A percentile compares a stretch with the other conserved stretches of the same genome.
Evolutionary conservation across 1,139 yeast species (phyloP).

Genomic region (Geotrichum aggregatum): DNA sequence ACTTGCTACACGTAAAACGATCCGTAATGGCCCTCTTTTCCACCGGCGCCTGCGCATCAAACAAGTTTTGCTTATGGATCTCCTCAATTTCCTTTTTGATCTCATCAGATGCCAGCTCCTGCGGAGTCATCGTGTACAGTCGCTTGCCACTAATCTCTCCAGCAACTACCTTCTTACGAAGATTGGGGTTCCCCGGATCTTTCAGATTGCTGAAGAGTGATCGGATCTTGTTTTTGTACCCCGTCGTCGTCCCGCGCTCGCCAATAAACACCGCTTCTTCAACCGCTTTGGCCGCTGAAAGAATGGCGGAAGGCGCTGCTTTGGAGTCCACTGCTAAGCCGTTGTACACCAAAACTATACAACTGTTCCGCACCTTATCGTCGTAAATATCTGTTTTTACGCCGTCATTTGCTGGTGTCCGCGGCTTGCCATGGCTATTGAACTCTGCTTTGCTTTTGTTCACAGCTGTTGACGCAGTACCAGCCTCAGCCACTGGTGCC

Average conservation of each 20-base stretch:
- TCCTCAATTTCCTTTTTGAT: constrained; percentile 81
- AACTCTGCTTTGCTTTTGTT: constrained; percentile 25
- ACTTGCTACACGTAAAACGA: constrained; percentile 93
- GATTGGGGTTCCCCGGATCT: constrained; percentile 82
- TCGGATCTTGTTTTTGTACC: constrained; percentile 75
- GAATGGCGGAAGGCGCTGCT: constrained; percentile 52
- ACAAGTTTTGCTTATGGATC: constrained; percentile 80
- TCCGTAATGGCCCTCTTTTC: constrained; percentile 95
- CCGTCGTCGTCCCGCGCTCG: constrained; percentile 50
- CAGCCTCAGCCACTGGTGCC: constrained; percentile 19
- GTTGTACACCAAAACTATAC: constrained; percentile 77
- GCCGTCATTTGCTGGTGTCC: constrained; percentile 80
- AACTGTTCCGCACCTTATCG: constrained; percentile 76
- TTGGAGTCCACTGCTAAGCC: constrained; percentile 80
- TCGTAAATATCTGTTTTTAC: constrained; percentile 64
- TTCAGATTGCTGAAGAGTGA: constrained; percentile 79
- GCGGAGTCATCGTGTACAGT: constrained; percentile 77
- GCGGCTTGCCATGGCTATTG: constrained; percentile 40
- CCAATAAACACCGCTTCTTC: constrained; percentile 64
- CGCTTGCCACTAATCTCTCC: constrained; percentile 62
- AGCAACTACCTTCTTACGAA: constrained; percentile 61
- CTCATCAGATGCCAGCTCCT: constrained; percentile 88
- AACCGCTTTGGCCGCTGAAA: constrained; percentile 65
- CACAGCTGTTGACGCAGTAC: constrained; percentile 23
- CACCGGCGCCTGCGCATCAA: constrained; percentile 96